Base-by-base conservation (phyloP, 106 monocot genomes). In the Apostasia shenzhenica region DNA sequence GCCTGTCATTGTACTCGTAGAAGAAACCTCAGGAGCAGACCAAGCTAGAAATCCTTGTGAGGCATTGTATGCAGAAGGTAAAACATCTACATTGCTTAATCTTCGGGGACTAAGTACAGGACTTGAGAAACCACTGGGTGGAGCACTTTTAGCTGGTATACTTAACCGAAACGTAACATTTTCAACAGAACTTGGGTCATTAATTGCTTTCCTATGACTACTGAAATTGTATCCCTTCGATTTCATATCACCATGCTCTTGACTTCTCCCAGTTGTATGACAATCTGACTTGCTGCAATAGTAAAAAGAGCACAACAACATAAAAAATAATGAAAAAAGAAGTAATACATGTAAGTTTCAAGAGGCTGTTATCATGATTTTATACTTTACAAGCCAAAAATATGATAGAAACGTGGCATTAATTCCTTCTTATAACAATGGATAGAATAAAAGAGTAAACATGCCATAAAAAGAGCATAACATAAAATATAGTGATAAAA, bases 71-170 rank as follows among this genome's bases (percentile, higher is more conserved):
- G 57, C 54, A 53, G 73, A 75, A 67, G 80, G 54, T 1, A 61
- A 54, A 73, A 78, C 70, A 48, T 89, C 89, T 13, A 77, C 77
- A 66, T 79, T 69, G 49, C 85, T 89, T 48, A 70, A 45, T 72
- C 85, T 81, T 51, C 87, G 74, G 62, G 97, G 97, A 67, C 92
- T 89, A 56, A 63, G 72, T 51, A 71, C 77, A 58, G 97, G 97
- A 77, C 89, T 90, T 55, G 86, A 90, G 63, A 90, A 71, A 14
- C 67, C 87, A 69, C 89, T 99, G n/a, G 78, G 53, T 72, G 97
- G 97, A 65, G 92, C 90, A 89, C 92, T 92, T 78, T 83, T 92
- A 69, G 84, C 68, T 55, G 97, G 97, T 45, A 90, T 75, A 52
- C 78, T 86, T 65, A 95, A 57, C 65, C 84, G 79, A 70, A 99